Evolutionary conservation across 2,329 filamentous ascomycete species (phyloP).

Genomic region (Sarocladium oryzae): DNA sequence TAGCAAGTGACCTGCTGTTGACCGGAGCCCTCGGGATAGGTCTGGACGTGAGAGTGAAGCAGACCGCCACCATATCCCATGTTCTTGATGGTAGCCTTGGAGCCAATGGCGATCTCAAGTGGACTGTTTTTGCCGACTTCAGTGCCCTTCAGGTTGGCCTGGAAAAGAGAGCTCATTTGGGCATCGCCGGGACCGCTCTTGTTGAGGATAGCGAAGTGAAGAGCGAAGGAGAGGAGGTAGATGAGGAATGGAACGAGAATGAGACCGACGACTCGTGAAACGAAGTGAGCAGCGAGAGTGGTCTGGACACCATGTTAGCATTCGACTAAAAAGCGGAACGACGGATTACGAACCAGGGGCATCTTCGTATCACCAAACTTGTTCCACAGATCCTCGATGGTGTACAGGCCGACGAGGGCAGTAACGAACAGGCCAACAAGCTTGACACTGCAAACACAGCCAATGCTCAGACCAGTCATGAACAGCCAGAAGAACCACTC

Average conservation of each 20-base stretch:
- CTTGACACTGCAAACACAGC: constrained; percentile 97
- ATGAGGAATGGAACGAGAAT: constrained; percentile 85
- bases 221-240: constrained; percentile 91
- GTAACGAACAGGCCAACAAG: constrained; percentile 96
- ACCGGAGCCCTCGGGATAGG: constrained; percentile 83
- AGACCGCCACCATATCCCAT: constrained; percentile 98
- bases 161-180: constrained; percentile 99
- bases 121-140: constrained; percentile 93
- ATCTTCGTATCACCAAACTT: constrained; percentile 95
- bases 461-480: constrained; percentile 90
- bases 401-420: constrained; percentile 91
- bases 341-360: constrained; percentile 56
- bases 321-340: constrained; percentile 13
- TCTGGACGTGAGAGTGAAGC: constrained; percentile 93
- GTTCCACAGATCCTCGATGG: constrained; percentile 92
- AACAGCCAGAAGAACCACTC: constrained; percentile 96
- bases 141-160: constrained; percentile 90
- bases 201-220: constrained; percentile 91
- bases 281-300: constrained; percentile 71
- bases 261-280: constrained; percentile 74
- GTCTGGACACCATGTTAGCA: constrained; percentile 20
- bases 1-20: constrained; percentile 99
- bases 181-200: constrained; percentile 93
- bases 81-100: constrained; percentile 90
- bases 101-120: constrained; percentile 84